Base-by-base conservation (phyloP, 768 basidiomycete genomes). In the Trametes cinnabarina region DNA sequence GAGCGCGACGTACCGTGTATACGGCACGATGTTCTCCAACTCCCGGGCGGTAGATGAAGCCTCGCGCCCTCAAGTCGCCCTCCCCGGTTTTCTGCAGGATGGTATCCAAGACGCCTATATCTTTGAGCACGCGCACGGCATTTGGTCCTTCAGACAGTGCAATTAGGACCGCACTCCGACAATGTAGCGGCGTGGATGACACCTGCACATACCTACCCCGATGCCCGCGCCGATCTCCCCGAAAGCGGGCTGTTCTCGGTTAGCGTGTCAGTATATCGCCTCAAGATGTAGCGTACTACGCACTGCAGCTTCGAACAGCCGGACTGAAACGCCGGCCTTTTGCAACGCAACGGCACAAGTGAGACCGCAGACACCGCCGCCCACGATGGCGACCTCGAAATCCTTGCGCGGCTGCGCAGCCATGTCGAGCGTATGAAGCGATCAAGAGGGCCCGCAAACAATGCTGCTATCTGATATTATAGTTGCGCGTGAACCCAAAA, bases 281-380 rank as follows among this genome's bases (percentile, higher is more conserved):
- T 35, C 4, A 7, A 34, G 1, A 28, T 14, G 7, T 35, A 15
- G 30, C n/a, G 1, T 14, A 0, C 37, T 19, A 64, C 68, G 32
- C 63, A 81, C 81, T 43, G 81, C 77, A 47, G 79, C 74, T 66
- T 84, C 83, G 61, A 83, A 85, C 1, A 83, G 64, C 20, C 77
- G 71, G 12, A 79, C 76, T 8, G 72, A 65, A 23, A 83, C 69
- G 2, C 82, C 81, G 2, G 71, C 72, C 34, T 67, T 73, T 12
- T 63, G 51, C 32, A 85, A 72, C 26, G 71, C 77, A 40, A 78
- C 70, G 4, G 82, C 81, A 58, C 76, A 77, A 1, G 76, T 72
- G 8, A 84, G 68, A 17, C 82, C 81, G 54, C 77, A 79, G 66
- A 84, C 76, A 11, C 84, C 82, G 22, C 82, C 82, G n/a, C 84